A percentile compares a stretch with the other conserved stretches of the same genome.
These are phyloP conservation scores for Paecilomyces dactylethromorphus DNA, from an alignment of 2,329 filamentous ascomycete species.

Conservation along the genomic window DNA sequence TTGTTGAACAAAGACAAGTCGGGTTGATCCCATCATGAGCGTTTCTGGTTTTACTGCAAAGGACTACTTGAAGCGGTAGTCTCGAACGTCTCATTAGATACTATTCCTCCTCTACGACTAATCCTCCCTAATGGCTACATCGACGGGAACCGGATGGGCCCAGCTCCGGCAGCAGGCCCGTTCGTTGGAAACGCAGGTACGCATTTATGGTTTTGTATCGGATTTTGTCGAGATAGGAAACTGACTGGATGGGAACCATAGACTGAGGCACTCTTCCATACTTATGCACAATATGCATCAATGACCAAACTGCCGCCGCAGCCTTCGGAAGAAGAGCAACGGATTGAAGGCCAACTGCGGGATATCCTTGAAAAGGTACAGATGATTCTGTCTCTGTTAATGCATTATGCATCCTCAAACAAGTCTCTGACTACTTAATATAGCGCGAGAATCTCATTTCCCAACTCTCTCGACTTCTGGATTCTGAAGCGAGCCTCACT, in stretches of 20 bases:
- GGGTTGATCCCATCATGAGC: background rate
- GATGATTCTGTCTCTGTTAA: conserved; percentile 7
- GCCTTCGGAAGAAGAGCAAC: conserved; percentile 75
- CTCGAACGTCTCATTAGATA: background rate
- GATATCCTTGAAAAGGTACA: conserved; percentile 75
- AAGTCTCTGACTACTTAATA: background rate
- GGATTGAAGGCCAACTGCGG: conserved; percentile 72
- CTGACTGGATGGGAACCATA: conserved; percentile 30
- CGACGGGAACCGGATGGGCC: conserved; percentile 70
- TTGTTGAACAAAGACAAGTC: background rate
- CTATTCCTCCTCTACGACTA: background rate
- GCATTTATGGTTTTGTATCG: background rate
- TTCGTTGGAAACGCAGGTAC: conserved; percentile 81
- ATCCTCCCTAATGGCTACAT: conserved; percentile 42
- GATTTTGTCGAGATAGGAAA: background rate
- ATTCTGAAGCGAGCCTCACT: conserved; percentile 81
- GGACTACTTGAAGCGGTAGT: background rate
- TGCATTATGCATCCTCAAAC: background rate
- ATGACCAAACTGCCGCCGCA: conserved; percentile 72
- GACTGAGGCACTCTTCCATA: conserved; percentile 67
- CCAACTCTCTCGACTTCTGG: conserved; percentile 81
- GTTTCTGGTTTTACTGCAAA: background rate
- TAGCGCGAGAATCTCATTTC: conserved; percentile 76
- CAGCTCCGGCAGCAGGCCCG: conserved; percentile 90
- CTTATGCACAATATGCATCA: conserved; percentile 84